Conservation (phyloP, 2,329 filamentous ascomycete genomes). For the Fusarium pseudoanthophilum region DNA sequence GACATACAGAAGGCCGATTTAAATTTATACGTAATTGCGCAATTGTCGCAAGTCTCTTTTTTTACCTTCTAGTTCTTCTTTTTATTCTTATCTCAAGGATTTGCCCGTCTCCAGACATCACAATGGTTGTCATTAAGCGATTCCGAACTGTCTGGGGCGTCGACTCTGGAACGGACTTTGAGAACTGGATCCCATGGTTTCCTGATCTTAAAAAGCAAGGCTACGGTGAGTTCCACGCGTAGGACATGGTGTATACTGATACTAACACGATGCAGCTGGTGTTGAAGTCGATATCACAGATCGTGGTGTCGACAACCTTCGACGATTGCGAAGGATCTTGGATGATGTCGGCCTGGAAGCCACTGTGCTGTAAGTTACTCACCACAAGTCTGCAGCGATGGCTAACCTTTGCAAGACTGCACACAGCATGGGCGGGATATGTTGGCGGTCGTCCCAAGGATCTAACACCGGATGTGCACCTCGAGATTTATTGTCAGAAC, state of each 20-base stretch:
- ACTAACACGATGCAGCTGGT: not conserved
- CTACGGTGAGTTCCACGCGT: not conserved
- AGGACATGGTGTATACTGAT: no score
- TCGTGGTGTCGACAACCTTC: not conserved
- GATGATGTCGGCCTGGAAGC: not conserved
- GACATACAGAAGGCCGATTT: not conserved
- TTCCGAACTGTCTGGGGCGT: not conserved
- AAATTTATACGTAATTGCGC: no score
- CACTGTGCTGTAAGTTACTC: not conserved
- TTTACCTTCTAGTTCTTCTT: accelerated
- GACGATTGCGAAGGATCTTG: not conserved
- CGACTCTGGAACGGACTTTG: not conserved
- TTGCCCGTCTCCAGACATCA: no score
- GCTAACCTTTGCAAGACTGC: accelerated
- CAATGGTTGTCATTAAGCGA: not conserved
- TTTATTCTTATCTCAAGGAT: no score
- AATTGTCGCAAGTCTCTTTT: no score
- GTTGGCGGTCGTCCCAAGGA: accelerated
- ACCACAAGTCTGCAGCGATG: accelerated
- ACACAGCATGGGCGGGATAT: not conserved
- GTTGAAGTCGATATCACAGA: not conserved
- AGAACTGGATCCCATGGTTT: not conserved
- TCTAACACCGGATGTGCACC: accelerated
- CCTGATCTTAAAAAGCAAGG: not conserved
- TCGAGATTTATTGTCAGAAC: not conserved